A percentile compares a stretch with the other conserved stretches of the same genome.
These are phyloP conservation scores for Neurospora sp. DNA, from an alignment of 495 filamentous ascomycete genomes.

Conservation along the genomic window DNA sequence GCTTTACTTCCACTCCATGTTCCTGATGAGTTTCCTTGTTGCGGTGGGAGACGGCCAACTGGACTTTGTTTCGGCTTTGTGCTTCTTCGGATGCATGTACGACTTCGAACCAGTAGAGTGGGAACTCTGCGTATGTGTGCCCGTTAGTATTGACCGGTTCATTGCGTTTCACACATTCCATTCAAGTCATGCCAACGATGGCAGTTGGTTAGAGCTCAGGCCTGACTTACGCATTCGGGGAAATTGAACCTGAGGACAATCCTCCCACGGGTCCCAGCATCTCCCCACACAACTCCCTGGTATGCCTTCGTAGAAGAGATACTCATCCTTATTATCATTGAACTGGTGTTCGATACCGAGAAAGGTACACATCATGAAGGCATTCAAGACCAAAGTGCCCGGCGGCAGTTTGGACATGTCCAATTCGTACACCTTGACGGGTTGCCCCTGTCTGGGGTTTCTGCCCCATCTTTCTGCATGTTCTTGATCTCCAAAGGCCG, in stretches of 20 bases:
- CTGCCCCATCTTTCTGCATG: background rate
- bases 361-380: background rate
- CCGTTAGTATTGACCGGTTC: background rate
- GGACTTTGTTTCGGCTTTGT: background rate
- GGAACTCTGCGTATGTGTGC: background rate
- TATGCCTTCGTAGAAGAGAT: background rate
- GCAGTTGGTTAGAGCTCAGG: background rate
- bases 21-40: no score
- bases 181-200: no score
- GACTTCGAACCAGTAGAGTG: background rate
- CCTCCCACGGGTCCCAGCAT: background rate
- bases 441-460: fast-evolving
- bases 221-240: background rate
- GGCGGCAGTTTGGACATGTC: background rate
- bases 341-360: fast-evolving
- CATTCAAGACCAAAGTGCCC: background rate
- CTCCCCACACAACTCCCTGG: background rate
- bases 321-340: background rate
- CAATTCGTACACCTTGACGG: background rate
- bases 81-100: background rate
- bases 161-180: no score
- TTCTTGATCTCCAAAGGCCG: background rate
- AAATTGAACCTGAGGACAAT: background rate
- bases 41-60: no score
- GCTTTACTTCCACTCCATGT: no score